Conservation (phyloP, 352 stramenopile species). For the Nothophytophthora sp. region DNA sequence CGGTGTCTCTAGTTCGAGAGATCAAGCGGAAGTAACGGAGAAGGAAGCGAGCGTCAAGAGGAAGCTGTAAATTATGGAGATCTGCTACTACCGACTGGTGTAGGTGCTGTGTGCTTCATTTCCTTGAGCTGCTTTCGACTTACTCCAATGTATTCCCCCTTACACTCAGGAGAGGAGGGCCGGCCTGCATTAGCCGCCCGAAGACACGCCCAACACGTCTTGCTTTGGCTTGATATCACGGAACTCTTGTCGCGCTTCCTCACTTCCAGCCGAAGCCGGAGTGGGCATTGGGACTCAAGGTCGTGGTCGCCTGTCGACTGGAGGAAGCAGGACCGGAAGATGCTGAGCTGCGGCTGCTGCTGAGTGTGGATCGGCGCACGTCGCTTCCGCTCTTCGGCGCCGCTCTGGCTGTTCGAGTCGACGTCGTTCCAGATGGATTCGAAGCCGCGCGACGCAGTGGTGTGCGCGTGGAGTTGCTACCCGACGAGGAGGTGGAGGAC, state of each 20-base stretch:
- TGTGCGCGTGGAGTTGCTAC: slow-evolving; percentile 19
- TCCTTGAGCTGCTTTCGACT: no score
- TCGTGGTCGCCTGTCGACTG: slow-evolving; percentile 16
- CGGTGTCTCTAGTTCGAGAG: slow-evolving; percentile 7
- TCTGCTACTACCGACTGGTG: no score
- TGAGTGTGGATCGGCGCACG: slow-evolving; percentile 20
- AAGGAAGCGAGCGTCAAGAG: slow-evolving; percentile 2
- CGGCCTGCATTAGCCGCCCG: neutral
- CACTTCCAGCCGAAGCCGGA: slow-evolving; percentile 36
- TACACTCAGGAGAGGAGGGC: slow-evolving; percentile 4
- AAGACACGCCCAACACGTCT: no score
- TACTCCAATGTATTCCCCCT: slow-evolving; percentile 1
- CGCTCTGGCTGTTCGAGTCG: slow-evolving; percentile 8
- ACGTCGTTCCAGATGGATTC: slow-evolving; percentile 9
- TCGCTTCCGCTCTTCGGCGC: slow-evolving; percentile 5
- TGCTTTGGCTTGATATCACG: neutral
- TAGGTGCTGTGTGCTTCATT: no score
- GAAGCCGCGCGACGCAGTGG: slow-evolving; percentile 24
- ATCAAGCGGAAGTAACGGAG: slow-evolving; percentile 18
- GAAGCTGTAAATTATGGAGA: slow-evolving; percentile 19
- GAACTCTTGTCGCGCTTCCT: slow-evolving; percentile 1
- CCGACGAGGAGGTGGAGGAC: slow-evolving; percentile 16
- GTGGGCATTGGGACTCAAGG: slow-evolving; percentile 4
- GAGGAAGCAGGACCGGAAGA: slow-evolving; percentile 12
- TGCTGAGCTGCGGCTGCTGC: slow-evolving; percentile 20